Evolutionary conservation across 2,329 filamentous ascomycete species (phyloP).

Genomic region (Xylaria sp.): DNA sequence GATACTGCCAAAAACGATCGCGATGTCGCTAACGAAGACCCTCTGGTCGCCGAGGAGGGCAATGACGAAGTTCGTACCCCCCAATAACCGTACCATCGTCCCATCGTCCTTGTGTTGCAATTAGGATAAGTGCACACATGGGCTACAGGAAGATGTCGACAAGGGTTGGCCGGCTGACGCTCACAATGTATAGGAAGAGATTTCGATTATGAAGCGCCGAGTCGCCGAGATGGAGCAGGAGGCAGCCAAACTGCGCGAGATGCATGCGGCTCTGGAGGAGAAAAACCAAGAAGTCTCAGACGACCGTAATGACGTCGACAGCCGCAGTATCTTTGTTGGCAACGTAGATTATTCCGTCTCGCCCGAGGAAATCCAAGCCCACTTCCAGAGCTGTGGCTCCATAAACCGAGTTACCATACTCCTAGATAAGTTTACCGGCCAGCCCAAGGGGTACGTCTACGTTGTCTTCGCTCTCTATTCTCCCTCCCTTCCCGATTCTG

Average conservation of each 20-base stretch:
- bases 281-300: slow-evolving; percentile 83
- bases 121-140: slow-evolving; percentile 17
- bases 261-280: slow-evolving; percentile 85
- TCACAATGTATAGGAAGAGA: slow-evolving; percentile 66
- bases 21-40: slow-evolving; percentile 39
- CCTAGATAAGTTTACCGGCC: slow-evolving; percentile 96
- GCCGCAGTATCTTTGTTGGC: slow-evolving; percentile 94
- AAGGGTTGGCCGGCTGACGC: slow-evolving; percentile 34
- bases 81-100: too few relatives aligned
- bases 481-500: not conserved
- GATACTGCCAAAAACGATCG: slow-evolving; percentile 37
- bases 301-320: slow-evolving; percentile 94
- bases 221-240: slow-evolving; percentile 92
- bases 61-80: slow-evolving; percentile 53
- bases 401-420: slow-evolving; percentile 99
- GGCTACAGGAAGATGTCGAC: slow-evolving; percentile 19
- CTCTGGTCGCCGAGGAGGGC: slow-evolving; percentile 48
- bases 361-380: slow-evolving; percentile 96
- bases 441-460: slow-evolving; percentile 91
- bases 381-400: slow-evolving; percentile 95
- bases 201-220: slow-evolving; percentile 83
- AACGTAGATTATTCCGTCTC: slow-evolving; percentile 98
- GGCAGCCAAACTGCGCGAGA: slow-evolving; percentile 83
- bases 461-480: slow-evolving; percentile 38
- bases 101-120: slow-evolving; percentile 25